Evolutionary conservation across 441 rosid genomes (phyloP), one percentile per base, ranked within the genome.

Genomic region (Corymbia citriodora): DNA sequence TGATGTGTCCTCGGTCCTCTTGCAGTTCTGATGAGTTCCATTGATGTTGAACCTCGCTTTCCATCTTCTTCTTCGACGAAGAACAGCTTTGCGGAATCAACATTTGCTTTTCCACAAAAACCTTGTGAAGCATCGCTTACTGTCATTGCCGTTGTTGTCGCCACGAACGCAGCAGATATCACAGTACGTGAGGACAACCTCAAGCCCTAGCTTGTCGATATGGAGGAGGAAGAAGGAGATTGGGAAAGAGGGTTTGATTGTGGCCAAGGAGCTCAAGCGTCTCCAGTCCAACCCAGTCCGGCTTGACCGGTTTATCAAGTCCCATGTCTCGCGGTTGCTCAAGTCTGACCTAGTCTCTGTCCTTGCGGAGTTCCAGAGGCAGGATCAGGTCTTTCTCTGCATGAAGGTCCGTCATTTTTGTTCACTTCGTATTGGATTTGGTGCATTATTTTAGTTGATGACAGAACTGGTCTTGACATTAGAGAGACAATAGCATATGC

Each of bases 181-280:
- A 14, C 85, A 79, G n/a, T 79, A 79, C 27, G 52, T 79, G n/a
- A 79, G 85, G 85, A 79, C 85, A 45, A 45, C 85, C 85, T 96
- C 97, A 7, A 96, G 96, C 61, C 99, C 99, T 19, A 96, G 98
- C 94, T 93, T 96, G 93, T 96, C 99, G 21, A 96, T 98, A 95
- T 98, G 99, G 99, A 94, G 99, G 93, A 92, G 97, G 92, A 96
- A 96, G 97, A 96, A 96, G 79, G 99, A 96, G 92, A 95, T 97
- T 91, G 95, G 97, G 88, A 97, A 98, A 93, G 99, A 98, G 88
- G 98, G 99, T 14, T 91, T 98, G 88, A 92, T 97, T 79, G 95
- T 92, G 8, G 98, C 99, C 53, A 96, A 97, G 89, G 99, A 96
- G 90, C 96, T 98, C 90, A 97, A 96, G 91, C 95, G 98, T 15